Conservation (phyloP, 2,329 filamentous ascomycete genomes). For the Diaporthe capsici region DNA sequence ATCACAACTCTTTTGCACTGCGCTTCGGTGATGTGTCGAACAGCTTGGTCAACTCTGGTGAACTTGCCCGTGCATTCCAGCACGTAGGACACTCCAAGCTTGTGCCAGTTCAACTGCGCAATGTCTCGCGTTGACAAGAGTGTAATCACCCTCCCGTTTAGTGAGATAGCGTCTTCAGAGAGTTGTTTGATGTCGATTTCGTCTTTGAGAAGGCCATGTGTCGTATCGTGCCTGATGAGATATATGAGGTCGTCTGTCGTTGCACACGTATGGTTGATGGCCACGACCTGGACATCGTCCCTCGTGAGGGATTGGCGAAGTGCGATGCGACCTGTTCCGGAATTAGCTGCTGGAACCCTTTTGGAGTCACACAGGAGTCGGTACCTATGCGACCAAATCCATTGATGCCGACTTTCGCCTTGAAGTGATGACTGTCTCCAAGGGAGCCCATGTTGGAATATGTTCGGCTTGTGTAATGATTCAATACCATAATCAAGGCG, state of each 20-base stretch:
- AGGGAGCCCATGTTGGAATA: conserved; percentile 1
- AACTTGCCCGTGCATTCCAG: conserved; percentile 6
- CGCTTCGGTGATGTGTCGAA: conserved; percentile 6
- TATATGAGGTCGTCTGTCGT: conserved; percentile 11
- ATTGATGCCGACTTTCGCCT: conserved; percentile 6
- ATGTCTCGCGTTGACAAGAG: conserved; percentile 9
- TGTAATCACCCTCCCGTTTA: neutral
- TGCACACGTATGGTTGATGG: neutral
- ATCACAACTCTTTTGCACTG: conserved; percentile 4
- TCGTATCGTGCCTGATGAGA: conserved; percentile 1
- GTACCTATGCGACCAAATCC: conserved; percentile 3
- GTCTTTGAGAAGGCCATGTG: conserved; percentile 4
- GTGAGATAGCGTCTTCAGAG: neutral
- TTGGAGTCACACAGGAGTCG: neutral
- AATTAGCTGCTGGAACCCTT: neutral
- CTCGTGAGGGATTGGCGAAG: conserved; percentile 8
- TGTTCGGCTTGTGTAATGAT: neutral
- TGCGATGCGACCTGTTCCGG: conserved; percentile 3
- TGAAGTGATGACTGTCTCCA: neutral
- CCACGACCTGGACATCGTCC: neutral
- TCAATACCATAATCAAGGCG: neutral
- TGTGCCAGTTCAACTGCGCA: conserved; percentile 4
- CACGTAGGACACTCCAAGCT: neutral
- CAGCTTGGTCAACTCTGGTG: neutral
- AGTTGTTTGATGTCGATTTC: neutral